Evolutionary conservation across 345 rosid genomes (phyloP), one percentile per base, ranked within the genome.

Genomic region (Camelina laxa): DNA sequence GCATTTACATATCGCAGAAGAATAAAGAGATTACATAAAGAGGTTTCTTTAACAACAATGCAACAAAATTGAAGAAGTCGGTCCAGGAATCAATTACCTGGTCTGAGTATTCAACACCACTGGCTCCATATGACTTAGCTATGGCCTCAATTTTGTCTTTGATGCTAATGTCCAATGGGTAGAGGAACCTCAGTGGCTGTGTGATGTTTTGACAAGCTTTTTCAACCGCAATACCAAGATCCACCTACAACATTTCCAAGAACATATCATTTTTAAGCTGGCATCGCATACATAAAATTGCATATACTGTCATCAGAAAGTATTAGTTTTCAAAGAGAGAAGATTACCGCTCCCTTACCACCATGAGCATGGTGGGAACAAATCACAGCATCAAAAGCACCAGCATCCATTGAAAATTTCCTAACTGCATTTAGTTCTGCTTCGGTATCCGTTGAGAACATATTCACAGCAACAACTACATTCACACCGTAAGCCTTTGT

Each of bases 281-380:
- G 62, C 24, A 59, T 36, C 13, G 7, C 27, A 33, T 15, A 57
- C 13, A 15, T 4, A 47, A 69, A 69, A n/a, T 12, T 70, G 21
- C 33, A 38, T 15, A 50, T 35, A n/a, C 12, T 9, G 41, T 38
- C 12, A 62, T 7, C 35, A 35, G 31, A 24, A 69, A 48, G 21
- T 31, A 9, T 53, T 14, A 44, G 12, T 2, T 20, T 33, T 1
- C 9, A 21, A 62, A 64, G 42, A 38, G 36, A 77, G 21, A 59
- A 67, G 20, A 45, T 84, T 54, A 92, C 97, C 61, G 98, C 99
- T 91, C 99, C 99, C 80, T 88, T 89, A 2, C 99, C 99, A 80
- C 93, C 98, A 76, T 92, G 95, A 56, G 97, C 98, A 78, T 96
- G 99, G 76, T 96, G 99, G 20, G 91, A 83, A 80, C 98, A 96